Evolutionary conservation across 225 moss, liverwort and hornwort genomes (phyloP), one percentile per base, ranked within the genome.

Genomic region (Marchantia paleacea): DNA sequence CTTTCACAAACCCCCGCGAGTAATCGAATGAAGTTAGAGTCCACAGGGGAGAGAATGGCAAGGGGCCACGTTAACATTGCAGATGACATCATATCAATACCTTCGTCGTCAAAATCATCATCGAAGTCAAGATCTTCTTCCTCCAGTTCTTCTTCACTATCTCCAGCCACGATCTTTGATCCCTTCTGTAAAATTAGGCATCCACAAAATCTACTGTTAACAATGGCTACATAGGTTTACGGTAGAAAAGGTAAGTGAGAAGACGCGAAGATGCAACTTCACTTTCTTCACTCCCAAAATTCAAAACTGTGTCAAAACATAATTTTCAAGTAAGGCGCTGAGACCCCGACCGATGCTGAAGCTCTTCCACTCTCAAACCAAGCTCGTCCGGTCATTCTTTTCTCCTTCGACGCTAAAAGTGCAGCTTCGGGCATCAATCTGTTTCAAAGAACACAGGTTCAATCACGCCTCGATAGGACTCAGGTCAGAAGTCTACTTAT

Each of bases 101-200:
- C 88, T 88, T 91, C 97, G n/a, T 95, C 95, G n/a, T 92, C 97
- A 75, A 95, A 88, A 61, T 94, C 95, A 60, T 91, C 88, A 13
- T 91, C 93, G 64, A 88, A 90, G 57, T 90, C 94, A 49, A 89
- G 73, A 10, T 92, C 95, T 11, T 90, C 94, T 10, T 95, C 91
- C 2, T 88, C 86, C 8, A 91, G 89, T 7, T 89, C 92, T 24
- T 89, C 90, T 0, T 84, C 91, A 52, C 88, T 92, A 12, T 78
- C 78, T 62, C 91, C 90, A 64, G 85, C 74, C 0, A 85, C 85
- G 67, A 84, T 84, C 72, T 89, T 92, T 20, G 87, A 86, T 51
- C 82, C 89, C 81, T 92, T 99, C 90, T 92, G 85, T n/a, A 60
- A 4, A 19, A 13, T 39, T 57, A 19, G 57, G 19, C 19, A 9